Base-by-base conservation (phyloP, 345 rosid genomes). In the Euphorbia lathyris region DNA sequence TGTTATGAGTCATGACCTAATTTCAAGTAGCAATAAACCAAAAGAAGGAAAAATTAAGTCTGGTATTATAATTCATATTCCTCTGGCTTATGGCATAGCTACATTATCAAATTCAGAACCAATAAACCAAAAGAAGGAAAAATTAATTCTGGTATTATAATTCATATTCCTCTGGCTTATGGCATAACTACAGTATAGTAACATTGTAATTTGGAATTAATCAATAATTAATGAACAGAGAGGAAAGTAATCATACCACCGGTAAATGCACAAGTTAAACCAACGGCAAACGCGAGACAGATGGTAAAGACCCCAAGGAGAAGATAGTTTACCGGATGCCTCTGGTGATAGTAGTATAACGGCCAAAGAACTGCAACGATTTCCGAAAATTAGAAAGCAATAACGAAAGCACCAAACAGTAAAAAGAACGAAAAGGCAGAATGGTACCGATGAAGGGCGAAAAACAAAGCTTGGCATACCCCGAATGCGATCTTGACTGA, bases 221-320 rank as follows among this genome's bases (percentile, higher is more conserved):
- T 12, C 1, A 9, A 12, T 7, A 2, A 25, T 32, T 6, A 40
- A 63, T 6, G 48, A 7, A 20, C 36, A 6, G 64, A 13, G 38
- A 16, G 3, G 14, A 36, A 4, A 25, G 17, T 9, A 30, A 72
- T 1, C 75, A 78, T 71, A 86, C 96, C 90, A 66, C 86, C 81
- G 25, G 97, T 94, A 19, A 88, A 94, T 1, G 98, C 90, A 27
- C 97, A 91, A n/a, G 90, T 88, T 80, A 94, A 74, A 64, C 98
- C 98, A 72, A 94, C 80, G 0, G 83, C 91, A 66, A 91, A 91
- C 14, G 95, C 89, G 5, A 94, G 78, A 69, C 87, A 50, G 67
- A 87, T 27, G 29, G 99, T 91, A 71, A 94, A 94, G 70, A 94
- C 66, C n/a, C 80, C 88, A 4, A 94, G 93, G 12, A 94, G 80